phyloP scores from a whole-genome alignment of 106 monocot species.

The Dendrobium chrysotoxum region DNA sequence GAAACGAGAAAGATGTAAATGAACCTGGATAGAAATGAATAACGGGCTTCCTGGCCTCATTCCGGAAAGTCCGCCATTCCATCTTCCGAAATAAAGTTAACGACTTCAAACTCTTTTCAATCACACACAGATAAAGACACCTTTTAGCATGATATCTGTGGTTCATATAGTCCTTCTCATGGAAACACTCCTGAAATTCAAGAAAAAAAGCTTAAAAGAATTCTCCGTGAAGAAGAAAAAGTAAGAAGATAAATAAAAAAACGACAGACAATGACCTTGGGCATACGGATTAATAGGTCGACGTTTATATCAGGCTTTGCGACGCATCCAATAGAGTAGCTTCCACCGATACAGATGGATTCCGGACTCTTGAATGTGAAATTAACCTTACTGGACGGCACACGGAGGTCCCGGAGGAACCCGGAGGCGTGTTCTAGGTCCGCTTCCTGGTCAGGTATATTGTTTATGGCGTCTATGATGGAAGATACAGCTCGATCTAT shows the following conservation, averaged over 20 bases:
- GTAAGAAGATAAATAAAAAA: background rate
- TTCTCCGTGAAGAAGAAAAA: background rate
- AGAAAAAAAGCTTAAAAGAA: background rate
- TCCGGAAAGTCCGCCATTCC: conserved; percentile 67
- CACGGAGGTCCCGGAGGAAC: conserved; percentile 57
- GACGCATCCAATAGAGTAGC: conserved; percentile 49
- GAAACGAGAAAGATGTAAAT: background rate
- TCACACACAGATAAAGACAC: conserved; percentile 75
- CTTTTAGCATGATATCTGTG: conserved; percentile 94
- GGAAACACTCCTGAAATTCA: conserved; percentile 40
- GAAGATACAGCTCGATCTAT: conserved; percentile 37
- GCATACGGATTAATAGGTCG: conserved; percentile 78
- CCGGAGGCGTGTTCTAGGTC: conserved; percentile 26
- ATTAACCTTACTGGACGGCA: conserved; percentile 32
- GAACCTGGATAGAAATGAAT: conserved; percentile 61
- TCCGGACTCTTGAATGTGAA: conserved; percentile 63
- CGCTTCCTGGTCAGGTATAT: conserved; percentile 40
- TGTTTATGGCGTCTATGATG: conserved; percentile 41
- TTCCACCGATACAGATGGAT: conserved; percentile 47
- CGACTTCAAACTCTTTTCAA: conserved; percentile 49
- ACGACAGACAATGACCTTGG: conserved; percentile 38
- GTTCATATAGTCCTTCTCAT: conserved; percentile 75
- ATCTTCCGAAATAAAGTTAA: conserved; percentile 33
- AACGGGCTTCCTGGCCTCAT: conserved; percentile 89
- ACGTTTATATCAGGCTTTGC: conserved; percentile 72